Evolutionary conservation across 2,329 filamentous ascomycete genomes (phyloP).

Genomic region (Neopestalotiopsis rosae): DNA sequence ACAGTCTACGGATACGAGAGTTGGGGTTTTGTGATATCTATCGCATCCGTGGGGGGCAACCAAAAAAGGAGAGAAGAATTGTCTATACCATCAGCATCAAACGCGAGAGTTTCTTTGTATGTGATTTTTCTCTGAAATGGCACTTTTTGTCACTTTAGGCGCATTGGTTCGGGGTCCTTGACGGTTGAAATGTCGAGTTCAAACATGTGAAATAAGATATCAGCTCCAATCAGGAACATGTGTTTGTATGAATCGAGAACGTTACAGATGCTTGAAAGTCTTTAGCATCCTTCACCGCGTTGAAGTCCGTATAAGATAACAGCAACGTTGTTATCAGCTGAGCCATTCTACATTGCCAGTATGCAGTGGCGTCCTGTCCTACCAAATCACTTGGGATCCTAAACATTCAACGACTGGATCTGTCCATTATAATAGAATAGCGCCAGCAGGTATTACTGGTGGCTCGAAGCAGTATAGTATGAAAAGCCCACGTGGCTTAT

Average conservation of each 20-base stretch:
- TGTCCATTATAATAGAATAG: no score
- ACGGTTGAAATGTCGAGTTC: background rate
- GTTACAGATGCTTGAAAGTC: background rate
- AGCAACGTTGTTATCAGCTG: no score
- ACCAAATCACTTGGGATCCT: no score
- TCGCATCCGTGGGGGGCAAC: background rate
- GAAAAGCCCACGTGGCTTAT: no score
- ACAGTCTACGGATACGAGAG: background rate
- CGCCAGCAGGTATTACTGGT: no score
- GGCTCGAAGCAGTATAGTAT: no score
- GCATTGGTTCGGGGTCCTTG: background rate
- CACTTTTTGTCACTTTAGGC: background rate
- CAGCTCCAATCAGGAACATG: background rate
- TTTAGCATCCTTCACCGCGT: no score
- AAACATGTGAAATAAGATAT: background rate
- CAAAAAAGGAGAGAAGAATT: slow-evolving; percentile 8
- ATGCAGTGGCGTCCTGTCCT: no score
- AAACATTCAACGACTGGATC: no score
- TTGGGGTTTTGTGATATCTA: slow-evolving; percentile 6
- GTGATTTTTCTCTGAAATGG: background rate
- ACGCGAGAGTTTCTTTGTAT: slow-evolving; percentile 4
- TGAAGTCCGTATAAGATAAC: no score
- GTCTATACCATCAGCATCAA: slow-evolving; percentile 16
- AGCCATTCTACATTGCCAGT: no score
- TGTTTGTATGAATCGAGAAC: background rate